phyloP scores from a whole-genome alignment of 257 asterid species.

The Solanum tarijense region DNA sequence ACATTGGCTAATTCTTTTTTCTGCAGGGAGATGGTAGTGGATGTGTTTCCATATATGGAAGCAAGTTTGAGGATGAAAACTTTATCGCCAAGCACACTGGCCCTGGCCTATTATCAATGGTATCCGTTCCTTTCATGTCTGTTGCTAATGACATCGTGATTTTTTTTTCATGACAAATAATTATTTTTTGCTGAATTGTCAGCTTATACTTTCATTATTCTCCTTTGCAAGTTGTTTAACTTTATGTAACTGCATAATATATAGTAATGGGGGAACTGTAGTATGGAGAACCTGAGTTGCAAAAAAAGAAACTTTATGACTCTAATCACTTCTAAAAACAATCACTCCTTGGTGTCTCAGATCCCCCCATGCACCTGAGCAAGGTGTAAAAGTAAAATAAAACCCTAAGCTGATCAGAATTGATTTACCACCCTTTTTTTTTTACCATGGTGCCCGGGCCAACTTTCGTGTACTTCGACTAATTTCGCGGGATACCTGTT shows the following conservation, averaged over 20 bases:
- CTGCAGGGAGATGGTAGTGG: constrained; percentile 98
- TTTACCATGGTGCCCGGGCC: background rate
- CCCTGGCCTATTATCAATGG: constrained; percentile 94
- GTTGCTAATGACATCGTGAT: background rate
- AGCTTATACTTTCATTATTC: background rate
- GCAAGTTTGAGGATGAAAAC: constrained; percentile 94
- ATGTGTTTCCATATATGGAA: constrained; percentile 77
- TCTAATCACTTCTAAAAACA: background rate
- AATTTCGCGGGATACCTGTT: background rate
- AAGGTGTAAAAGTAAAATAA: background rate
- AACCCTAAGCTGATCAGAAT: background rate
- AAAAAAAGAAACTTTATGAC: background rate
- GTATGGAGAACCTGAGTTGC: background rate
- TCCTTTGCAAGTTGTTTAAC: background rate
- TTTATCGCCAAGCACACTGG: constrained; percentile 95
- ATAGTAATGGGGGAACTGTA: background rate
- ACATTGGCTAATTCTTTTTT: background rate
- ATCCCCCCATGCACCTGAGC: background rate
- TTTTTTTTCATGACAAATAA: background rate
- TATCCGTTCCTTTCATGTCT: constrained; percentile 10
- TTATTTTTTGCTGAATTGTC: background rate
- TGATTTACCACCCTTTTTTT: background rate
- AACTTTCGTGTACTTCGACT: background rate
- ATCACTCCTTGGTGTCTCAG: background rate
- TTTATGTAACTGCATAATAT: background rate